phyloP scores from a whole-genome alignment of 192 early-diverging fungal species.

The Spinellus fusiger region DNA sequence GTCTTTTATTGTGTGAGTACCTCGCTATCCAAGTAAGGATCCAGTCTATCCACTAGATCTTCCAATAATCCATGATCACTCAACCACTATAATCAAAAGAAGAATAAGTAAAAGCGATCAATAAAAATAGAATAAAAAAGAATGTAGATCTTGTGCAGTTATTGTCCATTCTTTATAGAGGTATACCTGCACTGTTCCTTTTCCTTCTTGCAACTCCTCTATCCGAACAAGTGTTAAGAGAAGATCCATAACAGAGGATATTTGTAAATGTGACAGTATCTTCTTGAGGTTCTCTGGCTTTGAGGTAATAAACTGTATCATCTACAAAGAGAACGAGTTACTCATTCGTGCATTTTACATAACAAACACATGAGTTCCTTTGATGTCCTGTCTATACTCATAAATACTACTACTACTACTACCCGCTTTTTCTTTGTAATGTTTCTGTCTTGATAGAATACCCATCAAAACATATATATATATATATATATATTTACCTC shows the following conservation, averaged over 20 bases:
- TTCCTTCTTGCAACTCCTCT: conserved; percentile 82
- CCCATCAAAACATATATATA: too few relatives aligned
- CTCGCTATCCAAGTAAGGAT: conserved; percentile 76
- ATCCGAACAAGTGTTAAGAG: conserved; percentile 89
- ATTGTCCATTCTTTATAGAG: background rate
- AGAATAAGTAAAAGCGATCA: conserved; percentile 5
- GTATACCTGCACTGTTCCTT: conserved; percentile 75
- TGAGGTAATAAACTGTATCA: conserved; percentile 78
- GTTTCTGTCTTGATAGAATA: too few relatives aligned
- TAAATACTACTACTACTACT: background rate
- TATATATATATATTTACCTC: conserved; percentile 49
- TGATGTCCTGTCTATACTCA: too few relatives aligned
- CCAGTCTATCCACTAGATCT: conserved; percentile 69
- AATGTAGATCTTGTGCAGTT: background rate
- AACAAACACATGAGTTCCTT: too few relatives aligned
- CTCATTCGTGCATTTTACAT: background rate
- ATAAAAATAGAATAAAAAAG: too few relatives aligned
- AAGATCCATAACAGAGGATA: conserved; percentile 85
- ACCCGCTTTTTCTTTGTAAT: background rate
- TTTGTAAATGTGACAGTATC: conserved; percentile 80
- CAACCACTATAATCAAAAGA: conserved; percentile 64
- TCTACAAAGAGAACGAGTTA: conserved; percentile 38
- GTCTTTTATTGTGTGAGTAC: conserved; percentile 26
- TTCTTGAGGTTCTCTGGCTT: conserved; percentile 69
- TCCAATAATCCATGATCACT: conserved; percentile 73